Percentiles rank a stretch among this genome's conserved stretches.
Conservation (phyloP, 2,329 filamentous ascomycete genomes). For the Colletotrichum nymphaeae region DNA sequence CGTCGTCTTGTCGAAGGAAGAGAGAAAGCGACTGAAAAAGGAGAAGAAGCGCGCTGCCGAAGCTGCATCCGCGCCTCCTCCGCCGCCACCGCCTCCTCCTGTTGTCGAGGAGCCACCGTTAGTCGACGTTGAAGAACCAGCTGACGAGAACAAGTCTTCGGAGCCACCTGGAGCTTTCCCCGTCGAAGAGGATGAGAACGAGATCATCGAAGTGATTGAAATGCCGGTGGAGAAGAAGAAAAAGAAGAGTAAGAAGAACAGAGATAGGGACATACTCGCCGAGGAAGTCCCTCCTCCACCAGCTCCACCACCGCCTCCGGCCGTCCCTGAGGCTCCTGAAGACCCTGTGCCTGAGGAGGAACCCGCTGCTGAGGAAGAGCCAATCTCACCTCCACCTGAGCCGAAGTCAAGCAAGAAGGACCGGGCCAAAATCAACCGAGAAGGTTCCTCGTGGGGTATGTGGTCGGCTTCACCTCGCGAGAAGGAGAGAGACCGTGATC, state of each 20-base stretch:
- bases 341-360: constrained; percentile 22
- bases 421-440: constrained; percentile 79
- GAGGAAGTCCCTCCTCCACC: constrained; percentile 47
- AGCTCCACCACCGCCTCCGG: constrained; percentile 57
- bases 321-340: constrained; percentile 57
- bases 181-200: constrained; percentile 60
- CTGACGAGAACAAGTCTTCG: constrained; percentile 45
- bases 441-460: constrained; percentile 78
- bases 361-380: constrained; percentile 13
- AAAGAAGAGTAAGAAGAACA: constrained; percentile 57
- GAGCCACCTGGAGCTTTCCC: constrained; percentile 70
- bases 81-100: constrained; percentile 33
- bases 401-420: constrained; percentile 77
- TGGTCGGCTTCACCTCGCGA: constrained; percentile 69
- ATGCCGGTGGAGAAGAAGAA: constrained; percentile 57
- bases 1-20: constrained; percentile 36
- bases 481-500: constrained; percentile 40
- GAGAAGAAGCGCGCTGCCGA: constrained; percentile 50
- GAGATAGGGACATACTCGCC: constrained; percentile 47
- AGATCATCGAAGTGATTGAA: constrained; percentile 63
- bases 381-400: constrained; percentile 62
- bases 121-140: constrained; percentile 38
- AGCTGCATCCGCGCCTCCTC: constrained; percentile 38
- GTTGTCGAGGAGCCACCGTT: constrained; percentile 36
- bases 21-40: constrained; percentile 57